A percentile compares a stretch with the other conserved stretches of the same genome.
Conservation (phyloP, 129 eudicot genomes). For the Helianthus tuberosus region DNA sequence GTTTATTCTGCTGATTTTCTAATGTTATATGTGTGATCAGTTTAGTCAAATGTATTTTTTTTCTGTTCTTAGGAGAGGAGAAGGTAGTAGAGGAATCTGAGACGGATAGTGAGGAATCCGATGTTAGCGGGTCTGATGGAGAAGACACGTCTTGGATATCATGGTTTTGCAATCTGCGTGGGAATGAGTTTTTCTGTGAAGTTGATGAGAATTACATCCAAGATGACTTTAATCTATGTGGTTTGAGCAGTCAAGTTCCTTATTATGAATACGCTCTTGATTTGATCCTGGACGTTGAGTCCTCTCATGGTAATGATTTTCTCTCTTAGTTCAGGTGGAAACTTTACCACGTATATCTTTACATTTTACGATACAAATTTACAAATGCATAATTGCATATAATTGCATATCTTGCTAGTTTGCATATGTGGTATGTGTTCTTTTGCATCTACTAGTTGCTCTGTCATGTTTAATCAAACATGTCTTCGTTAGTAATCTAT, state of each 20-base stretch:
- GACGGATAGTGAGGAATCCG: conserved; percentile 89
- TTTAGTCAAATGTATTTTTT: conserved; percentile 11
- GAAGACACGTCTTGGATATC: conserved; percentile 93
- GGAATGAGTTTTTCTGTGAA: conserved; percentile 89
- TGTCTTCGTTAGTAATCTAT: no score
- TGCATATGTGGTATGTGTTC: neutral
- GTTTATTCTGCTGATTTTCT: neutral
- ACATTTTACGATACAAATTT: neutral
- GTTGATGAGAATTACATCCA: conserved; percentile 92
- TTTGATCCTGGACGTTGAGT: conserved; percentile 80
- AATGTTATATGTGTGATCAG: neutral
- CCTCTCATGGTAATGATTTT: conserved; percentile 67
- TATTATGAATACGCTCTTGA: conserved; percentile 92
- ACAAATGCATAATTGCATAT: no score
- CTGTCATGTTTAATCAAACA: no score
- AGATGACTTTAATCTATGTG: conserved; percentile 93
- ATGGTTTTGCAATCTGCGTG: conserved; percentile 95
- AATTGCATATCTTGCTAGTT: neutral
- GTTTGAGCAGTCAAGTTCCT: conserved; percentile 87
- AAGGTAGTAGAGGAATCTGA: conserved; percentile 72
- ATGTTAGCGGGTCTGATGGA: conserved; percentile 89
- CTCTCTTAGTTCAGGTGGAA: conserved; percentile 1
- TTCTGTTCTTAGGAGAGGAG: conserved; percentile 21
- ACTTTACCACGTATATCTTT: neutral
- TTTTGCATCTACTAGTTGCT: no score